Base-by-base conservation (phyloP, 306 rosid genomes). In the Trifolium dubium region DNA sequence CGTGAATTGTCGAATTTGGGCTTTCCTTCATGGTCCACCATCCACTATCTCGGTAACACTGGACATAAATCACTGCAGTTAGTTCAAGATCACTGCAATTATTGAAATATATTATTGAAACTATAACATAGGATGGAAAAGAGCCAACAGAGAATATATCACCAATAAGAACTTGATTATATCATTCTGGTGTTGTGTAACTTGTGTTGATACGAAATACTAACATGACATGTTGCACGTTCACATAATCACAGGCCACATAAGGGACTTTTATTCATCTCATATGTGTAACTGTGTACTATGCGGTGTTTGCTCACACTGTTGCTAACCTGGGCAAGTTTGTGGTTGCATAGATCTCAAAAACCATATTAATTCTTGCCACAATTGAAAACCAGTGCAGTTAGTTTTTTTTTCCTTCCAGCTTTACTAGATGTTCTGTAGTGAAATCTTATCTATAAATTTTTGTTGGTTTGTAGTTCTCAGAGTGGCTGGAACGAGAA, bases 401-500 rank as follows among this genome's bases (percentile, higher is more conserved):
- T 59, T 31, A 17, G 68, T 75, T 32, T 31, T 55, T 44, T 32
- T 55, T 77, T 66, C 34, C 13, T 17, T 66, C 71, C 18, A 53
- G 72, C 67, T 81, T 81, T 76, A 49, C 66, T n/a, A n/a, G 40
- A 43, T 67, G 55, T 72, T 61, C 15, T 46, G 35, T 32, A 40
- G 19, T 67, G 30, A 51, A 43, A 64, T 46, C 77, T 73, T 8
- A 8, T 69, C 31, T 41, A 41, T 31, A 35, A 53, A 40, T 29
- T 76, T 53, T 56, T 76, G 49, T 70, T 46, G 63, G 59, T 83
- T 43, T 77, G 83, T 87, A 94, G 99, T 78, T 94, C 46, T 88
- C 83, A 18, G 90, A 92, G 86, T 92, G 99, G 97, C 81, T 87
- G 49, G 92, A 87, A 77, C 77, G 80, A 12, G 84, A 79, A 23